These are phyloP conservation scores for Tylopilus plumbeoviolaceoides DNA, from an alignment of 768 basidiomycete species.

Conservation along the genomic window DNA sequence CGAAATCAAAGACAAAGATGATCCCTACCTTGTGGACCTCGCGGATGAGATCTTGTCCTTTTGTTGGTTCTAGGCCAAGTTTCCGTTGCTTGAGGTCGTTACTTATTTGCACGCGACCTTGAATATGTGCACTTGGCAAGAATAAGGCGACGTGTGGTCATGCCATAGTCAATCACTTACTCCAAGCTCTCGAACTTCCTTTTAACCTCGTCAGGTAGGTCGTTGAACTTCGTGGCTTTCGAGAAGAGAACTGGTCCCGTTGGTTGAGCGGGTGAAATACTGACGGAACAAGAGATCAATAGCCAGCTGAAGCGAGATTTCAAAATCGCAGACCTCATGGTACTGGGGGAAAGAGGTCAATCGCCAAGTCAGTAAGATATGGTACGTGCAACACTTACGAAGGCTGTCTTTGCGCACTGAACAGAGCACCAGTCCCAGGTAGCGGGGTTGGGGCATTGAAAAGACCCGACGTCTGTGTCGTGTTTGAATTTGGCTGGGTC, in stretches of 20 bases:
- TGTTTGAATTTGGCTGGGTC: conserved; percentile 12
- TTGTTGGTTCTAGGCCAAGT: conserved; percentile 68
- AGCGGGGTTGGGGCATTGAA: conserved; percentile 22
- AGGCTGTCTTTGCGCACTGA: conserved; percentile 30
- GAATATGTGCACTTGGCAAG: conserved; percentile 55
- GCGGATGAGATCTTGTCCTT: conserved; percentile 67
- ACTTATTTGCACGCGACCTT: conserved; percentile 75
- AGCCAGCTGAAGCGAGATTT: background rate
- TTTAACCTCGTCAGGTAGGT: conserved; percentile 68
- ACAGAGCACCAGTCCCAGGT: conserved; percentile 15
- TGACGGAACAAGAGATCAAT: conserved; percentile 7
- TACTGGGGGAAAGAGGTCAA: conserved; percentile 6
- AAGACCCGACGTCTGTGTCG: conserved; percentile 13
- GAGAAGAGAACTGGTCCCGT: conserved; percentile 32
- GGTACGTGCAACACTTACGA: conserved; percentile 20
- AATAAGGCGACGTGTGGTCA: conserved; percentile 3
- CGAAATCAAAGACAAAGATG: background rate
- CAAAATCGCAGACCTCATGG: conserved; percentile 25
- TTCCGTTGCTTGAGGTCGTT: conserved; percentile 75
- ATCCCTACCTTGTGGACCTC: conserved; percentile 57
- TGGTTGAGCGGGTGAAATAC: conserved; percentile 28
- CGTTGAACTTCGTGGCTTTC: conserved; percentile 74
- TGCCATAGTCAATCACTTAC: conserved; percentile 38
- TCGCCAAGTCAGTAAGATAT: background rate
- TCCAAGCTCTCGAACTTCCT: conserved; percentile 65